phyloP scores from a whole-genome alignment of 2,329 filamentous ascomycete genomes.

The Albophoma yamanashiensis region DNA sequence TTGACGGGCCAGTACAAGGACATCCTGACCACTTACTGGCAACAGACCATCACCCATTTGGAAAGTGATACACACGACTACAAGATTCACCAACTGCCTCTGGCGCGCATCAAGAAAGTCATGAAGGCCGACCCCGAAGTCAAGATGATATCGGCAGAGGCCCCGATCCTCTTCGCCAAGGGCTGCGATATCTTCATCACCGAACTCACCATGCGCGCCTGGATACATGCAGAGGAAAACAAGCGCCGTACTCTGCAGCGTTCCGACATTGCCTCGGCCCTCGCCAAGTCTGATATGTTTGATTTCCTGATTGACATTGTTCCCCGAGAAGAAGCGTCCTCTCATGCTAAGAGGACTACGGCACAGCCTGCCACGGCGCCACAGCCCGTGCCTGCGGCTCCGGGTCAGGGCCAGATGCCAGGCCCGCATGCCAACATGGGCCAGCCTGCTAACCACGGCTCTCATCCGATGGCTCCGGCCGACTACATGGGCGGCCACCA shows the following conservation, averaged over 20 bases:
- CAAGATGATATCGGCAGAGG: conserved; percentile 99
- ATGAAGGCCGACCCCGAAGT: conserved; percentile 99
- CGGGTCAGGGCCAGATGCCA: conserved; percentile 40
- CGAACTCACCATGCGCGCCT: conserved; percentile 96
- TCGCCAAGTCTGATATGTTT: conserved; percentile 99
- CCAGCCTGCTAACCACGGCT: conserved; percentile 45
- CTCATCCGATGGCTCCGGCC: conserved; percentile 46
- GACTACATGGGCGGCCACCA: conserved; percentile 56
- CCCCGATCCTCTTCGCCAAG: conserved; percentile 95
- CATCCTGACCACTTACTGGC: conserved; percentile 98
- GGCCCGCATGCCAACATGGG: conserved; percentile 38
- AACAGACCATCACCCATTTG: conserved; percentile 92
- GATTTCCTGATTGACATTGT: conserved; percentile 99
- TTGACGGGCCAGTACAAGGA: conserved; percentile 88
- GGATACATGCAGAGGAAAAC: conserved; percentile 99
- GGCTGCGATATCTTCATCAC: conserved; percentile 99
- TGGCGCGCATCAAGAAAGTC: conserved; percentile 99
- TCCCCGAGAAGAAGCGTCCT: conserved; percentile 82
- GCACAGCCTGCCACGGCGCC: conserved; percentile 34
- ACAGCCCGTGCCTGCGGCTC: conserved; percentile 35
- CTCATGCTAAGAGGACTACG: conserved; percentile 67
- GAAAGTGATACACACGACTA: conserved; percentile 96
- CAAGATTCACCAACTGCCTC: conserved; percentile 91
- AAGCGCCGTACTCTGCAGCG: conserved; percentile 91
- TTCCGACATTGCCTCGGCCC: conserved; percentile 89